These are phyloP conservation scores for Metschnikowia orientalis DNA, from an alignment of 805 yeast genomes.

Conservation along the genomic window DNA sequence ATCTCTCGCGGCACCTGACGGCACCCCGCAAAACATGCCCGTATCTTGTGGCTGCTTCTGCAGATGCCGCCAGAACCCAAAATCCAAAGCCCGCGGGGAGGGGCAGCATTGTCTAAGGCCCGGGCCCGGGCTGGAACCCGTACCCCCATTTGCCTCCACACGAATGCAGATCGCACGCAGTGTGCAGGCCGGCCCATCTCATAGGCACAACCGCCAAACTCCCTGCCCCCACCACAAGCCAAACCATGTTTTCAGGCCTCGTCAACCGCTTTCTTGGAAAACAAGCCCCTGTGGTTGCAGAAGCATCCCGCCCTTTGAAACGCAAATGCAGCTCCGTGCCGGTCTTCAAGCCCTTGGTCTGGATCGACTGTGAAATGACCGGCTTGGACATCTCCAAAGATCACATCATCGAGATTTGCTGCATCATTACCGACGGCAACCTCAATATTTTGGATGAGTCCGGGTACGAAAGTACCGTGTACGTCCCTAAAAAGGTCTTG, in stretches of 20 bases:
- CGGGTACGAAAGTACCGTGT: constrained; percentile 81
- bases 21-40: too few species aligned
- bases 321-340: constrained; percentile 10
- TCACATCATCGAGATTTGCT: constrained; percentile 85
- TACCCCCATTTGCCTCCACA: too few species aligned
- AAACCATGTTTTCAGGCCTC: constrained; percentile 13
- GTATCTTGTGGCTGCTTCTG: too few species aligned
- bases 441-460: constrained; percentile 61
- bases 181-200: too few species aligned
- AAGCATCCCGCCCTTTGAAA: constrained; percentile 10
- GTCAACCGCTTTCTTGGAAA: constrained; percentile 10
- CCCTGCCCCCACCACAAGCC: background rate
- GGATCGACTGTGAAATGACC: constrained; percentile 99
- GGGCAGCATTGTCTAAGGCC: too few species aligned
- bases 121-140: too few species aligned
- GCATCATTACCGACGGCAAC: constrained; percentile 81
- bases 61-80: too few species aligned
- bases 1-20: too few species aligned
- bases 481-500: constrained; percentile 56
- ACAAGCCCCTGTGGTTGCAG: constrained; percentile 10
- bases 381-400: constrained; percentile 81
- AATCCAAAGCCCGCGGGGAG: too few species aligned
- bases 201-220: background rate
- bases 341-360: constrained; percentile 52
- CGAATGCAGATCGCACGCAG: too few species aligned